Base-by-base conservation (phyloP, 2,329 filamentous ascomycete species). In the Aspergillus pseudonomiae region DNA sequence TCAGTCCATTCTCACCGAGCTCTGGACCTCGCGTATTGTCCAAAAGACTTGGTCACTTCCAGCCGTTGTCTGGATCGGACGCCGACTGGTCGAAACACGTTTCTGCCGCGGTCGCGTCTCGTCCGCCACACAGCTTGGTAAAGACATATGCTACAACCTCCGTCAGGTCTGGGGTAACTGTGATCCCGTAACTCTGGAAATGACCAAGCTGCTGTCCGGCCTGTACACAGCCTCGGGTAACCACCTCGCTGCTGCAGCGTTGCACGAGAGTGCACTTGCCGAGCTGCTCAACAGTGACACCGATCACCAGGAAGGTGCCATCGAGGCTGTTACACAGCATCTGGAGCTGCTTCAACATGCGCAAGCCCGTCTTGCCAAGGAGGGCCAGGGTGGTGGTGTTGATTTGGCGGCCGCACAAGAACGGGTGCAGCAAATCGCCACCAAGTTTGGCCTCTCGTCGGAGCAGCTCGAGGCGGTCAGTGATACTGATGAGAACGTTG, bases 141-240 rank as follows among this genome's bases (percentile, higher is more conserved):
- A 84, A 68, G 82, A 84, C 69, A 85, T 86, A 62, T 82, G 81
- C 45, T 86, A 86, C 77, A 86, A 86, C 69, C 77, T 85, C 65
- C 81, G 82, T 12, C 82, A 84, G 26, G 83, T 83, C 6, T 83
- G 83, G 72, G 84, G 84, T 4, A 78, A 79, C 34, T 78, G 79
- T 10, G 79, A 84, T 52, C 77, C 77, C 0, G 75, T 81, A 32
- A 84, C 83, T 0, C 70, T 85, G 59, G 80, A 84, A 60, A 81
- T 83, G 67, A 83, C 79, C 64, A 80, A 81, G 66, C 74, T 85
- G 12, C 79, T 86, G 6, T 82, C 82, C 0, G 75, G 81, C 41
- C 77, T 86, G 1, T 85, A 83, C 75, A 84, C 82, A 6, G 75
- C 74, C 0, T 75, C 74, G 0, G 70, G 70, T 0, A 70, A 77